Conservation (phyloP, 169 alveolate species). For the Plasmodium chabaudi region DNA sequence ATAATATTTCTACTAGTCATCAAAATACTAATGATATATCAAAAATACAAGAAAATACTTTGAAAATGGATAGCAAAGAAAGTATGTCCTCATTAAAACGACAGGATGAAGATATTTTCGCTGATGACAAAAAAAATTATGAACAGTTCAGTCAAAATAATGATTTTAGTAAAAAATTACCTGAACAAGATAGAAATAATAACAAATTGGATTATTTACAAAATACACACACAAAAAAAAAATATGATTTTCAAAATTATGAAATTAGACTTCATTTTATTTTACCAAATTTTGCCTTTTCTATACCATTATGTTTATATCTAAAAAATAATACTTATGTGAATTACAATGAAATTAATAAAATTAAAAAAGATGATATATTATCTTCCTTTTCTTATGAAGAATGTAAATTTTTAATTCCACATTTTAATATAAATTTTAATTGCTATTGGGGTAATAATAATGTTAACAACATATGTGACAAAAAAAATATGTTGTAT, state of each 20-base stretch:
- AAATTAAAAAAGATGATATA: constrained; percentile 15
- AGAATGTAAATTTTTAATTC: constrained; percentile 33
- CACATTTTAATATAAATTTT: constrained; percentile 35
- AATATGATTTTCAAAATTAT: constrained; percentile 7
- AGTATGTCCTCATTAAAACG: not conserved
- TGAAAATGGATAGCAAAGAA: not conserved
- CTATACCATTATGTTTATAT: constrained; percentile 35
- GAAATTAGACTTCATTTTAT: constrained; percentile 57
- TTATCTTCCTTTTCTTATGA: constrained; percentile 27
- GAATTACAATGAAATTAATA: constrained; percentile 2
- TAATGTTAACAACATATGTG: not conserved
- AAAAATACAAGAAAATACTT: not conserved
- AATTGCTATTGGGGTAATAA: constrained; percentile 2
- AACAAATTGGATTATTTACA: not conserved
- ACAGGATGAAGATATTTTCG: not conserved
- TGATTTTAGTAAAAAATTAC: not conserved
- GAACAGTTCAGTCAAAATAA: not conserved
- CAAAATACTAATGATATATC: not conserved
- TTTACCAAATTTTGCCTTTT: constrained; percentile 62
- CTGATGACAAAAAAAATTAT: not conserved
- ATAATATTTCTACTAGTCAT: not conserved
- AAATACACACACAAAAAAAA: not conserved
- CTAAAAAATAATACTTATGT: constrained; percentile 25
- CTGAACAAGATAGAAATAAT: not conserved
- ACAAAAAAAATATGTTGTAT: constrained; percentile 1